These are phyloP conservation scores for Epichloe coenophiala DNA, from an alignment of 2,329 filamentous ascomycete genomes.

Conservation along the genomic window DNA sequence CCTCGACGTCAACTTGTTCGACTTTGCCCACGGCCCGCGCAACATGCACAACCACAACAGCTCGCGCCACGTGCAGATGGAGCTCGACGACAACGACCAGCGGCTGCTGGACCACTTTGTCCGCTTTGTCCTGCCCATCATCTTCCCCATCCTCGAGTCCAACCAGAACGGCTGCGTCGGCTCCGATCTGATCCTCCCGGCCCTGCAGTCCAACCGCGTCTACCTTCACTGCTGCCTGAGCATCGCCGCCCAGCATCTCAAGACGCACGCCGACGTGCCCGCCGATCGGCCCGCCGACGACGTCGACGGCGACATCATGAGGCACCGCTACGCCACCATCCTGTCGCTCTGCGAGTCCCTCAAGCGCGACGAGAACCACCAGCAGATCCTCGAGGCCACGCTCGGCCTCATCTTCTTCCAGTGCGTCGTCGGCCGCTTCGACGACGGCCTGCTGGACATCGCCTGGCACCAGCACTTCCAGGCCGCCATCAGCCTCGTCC, in stretches of 20 bases:
- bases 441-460: slow-evolving; percentile 79
- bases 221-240: slow-evolving; percentile 95
- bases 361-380: slow-evolving; percentile 66
- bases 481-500: slow-evolving; percentile 71
- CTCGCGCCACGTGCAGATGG: slow-evolving; percentile 57
- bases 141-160: slow-evolving; percentile 85
- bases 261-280: slow-evolving; percentile 50
- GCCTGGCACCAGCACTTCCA: slow-evolving; percentile 97
- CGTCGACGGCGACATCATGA: slow-evolving; percentile 81
- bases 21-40: slow-evolving; percentile 58
- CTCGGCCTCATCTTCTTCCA: slow-evolving; percentile 95
- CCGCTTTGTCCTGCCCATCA: slow-evolving; percentile 69
- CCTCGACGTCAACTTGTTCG: slow-evolving; percentile 68
- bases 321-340: slow-evolving; percentile 80
- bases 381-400: slow-evolving; percentile 81
- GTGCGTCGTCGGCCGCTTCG: slow-evolving; percentile 74
- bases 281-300: slow-evolving; percentile 52
- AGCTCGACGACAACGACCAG: slow-evolving; percentile 79
- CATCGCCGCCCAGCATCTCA: slow-evolving; percentile 84
- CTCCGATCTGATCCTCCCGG: slow-evolving; percentile 72
- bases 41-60: slow-evolving; percentile 23
- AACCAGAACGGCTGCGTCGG: slow-evolving; percentile 76
- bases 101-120: slow-evolving; percentile 84
- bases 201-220: slow-evolving; percentile 79
- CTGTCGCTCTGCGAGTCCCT: slow-evolving; percentile 74